A percentile compares a stretch with the other conserved stretches of the same genome.
Evolutionary conservation across 1,139 yeast species (phyloP).

Genomic region (Pichia sp.): DNA sequence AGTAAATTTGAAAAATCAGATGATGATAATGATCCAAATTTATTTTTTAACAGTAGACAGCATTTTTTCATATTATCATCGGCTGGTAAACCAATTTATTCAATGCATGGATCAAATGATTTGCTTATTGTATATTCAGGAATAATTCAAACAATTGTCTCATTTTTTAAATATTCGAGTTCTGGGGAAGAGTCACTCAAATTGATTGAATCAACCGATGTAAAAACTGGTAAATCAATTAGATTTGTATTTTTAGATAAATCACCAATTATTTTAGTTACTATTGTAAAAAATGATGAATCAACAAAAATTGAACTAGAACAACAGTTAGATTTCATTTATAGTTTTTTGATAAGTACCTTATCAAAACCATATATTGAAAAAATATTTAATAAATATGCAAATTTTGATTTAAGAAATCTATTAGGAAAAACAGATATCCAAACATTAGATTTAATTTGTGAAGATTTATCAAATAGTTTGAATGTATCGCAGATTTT

Average conservation of each 20-base stretch:
- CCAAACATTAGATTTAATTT: constrained; percentile 55
- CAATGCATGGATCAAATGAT: constrained; percentile 71
- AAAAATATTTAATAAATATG: constrained; percentile 61
- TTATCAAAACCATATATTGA: constrained; percentile 69
- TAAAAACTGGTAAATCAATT: constrained; percentile 28
- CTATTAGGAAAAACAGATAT: constrained; percentile 65
- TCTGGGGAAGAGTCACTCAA: constrained; percentile 30
- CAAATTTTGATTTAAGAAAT: constrained; percentile 76
- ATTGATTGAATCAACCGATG: constrained; percentile 34
- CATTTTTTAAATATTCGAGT: constrained; percentile 46
- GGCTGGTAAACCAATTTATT: constrained; percentile 91
- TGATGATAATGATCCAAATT: constrained; percentile 21
- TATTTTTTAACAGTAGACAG: constrained; percentile 44
- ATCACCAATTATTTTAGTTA: constrained; percentile 68
- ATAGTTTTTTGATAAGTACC: constrained; percentile 74
- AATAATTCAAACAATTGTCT: constrained; percentile 58
- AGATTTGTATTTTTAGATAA: constrained; percentile 57
- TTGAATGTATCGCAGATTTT: constrained; percentile 48
- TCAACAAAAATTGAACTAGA: constrained; percentile 39
- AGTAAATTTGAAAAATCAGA: constrained; percentile 24
- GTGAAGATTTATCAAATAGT: constrained; percentile 44
- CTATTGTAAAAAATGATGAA: constrained; percentile 53
- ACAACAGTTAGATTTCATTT: constrained; percentile 66
- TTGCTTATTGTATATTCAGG: constrained; percentile 71
- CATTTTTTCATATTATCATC: constrained; percentile 79